These are phyloP conservation scores for Pseudogymnoascus sp. DNA, from an alignment of 2,329 filamentous ascomycete genomes.

Conservation along the genomic window DNA sequence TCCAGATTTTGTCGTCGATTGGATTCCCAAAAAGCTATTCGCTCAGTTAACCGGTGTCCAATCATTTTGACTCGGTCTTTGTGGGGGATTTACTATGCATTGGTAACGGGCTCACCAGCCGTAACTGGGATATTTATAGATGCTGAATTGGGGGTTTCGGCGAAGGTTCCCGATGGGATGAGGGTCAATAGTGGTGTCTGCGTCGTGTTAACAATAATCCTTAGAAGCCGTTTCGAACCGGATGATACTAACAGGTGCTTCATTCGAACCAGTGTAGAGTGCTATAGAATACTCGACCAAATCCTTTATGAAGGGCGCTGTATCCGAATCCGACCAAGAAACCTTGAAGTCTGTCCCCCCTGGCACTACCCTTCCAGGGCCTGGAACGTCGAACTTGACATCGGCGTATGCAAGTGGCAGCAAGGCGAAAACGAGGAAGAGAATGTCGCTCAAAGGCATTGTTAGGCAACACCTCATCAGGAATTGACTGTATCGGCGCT, in stretches of 20 bases:
- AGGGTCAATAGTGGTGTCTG: constrained; percentile 24
- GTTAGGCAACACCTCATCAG: not conserved
- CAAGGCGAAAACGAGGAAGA: constrained; percentile 12
- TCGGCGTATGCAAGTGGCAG: constrained; percentile 24
- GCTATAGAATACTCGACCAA: constrained; percentile 48
- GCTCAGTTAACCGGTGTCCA: constrained; percentile 12
- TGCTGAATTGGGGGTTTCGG: constrained; percentile 18
- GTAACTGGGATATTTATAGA: constrained; percentile 23
- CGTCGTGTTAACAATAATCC: constrained; percentile 13
- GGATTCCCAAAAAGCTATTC: constrained; percentile 50
- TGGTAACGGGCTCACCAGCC: constrained; percentile 22
- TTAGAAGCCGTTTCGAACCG: constrained; percentile 3
- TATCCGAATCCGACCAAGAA: constrained; percentile 47
- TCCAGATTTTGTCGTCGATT: constrained; percentile 44
- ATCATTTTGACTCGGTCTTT: not conserved
- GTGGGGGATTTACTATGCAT: constrained; percentile 27
- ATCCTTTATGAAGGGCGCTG: constrained; percentile 39
- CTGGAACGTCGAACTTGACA: constrained; percentile 42
- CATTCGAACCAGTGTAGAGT: constrained; percentile 52
- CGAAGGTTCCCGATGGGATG: constrained; percentile 27
- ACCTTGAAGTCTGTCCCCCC: constrained; percentile 43
- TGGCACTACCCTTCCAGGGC: constrained; percentile 40
- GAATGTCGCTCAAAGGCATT: not conserved
- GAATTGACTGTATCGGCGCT: not conserved
- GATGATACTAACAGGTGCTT: constrained; percentile 34